Evolutionary conservation across 495 filamentous ascomycete species (phyloP).

Genomic region (Stereocaulon alpinum): DNA sequence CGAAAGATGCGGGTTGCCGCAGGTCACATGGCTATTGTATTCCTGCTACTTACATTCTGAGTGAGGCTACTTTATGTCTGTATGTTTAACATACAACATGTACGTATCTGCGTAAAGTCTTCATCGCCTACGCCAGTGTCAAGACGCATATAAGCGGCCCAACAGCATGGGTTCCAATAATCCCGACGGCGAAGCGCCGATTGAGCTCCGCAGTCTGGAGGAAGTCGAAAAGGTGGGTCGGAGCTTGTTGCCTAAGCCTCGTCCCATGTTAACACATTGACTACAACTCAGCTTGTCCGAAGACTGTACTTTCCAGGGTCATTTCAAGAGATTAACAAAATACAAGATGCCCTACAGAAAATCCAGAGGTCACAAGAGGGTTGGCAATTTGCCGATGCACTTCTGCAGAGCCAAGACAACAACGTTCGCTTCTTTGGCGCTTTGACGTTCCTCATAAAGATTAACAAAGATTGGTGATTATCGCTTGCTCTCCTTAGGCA

Average conservation of each 20-base stretch:
- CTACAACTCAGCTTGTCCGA: conserved; percentile 40
- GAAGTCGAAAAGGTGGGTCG: conserved; percentile 9
- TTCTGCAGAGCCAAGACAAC: conserved; percentile 53
- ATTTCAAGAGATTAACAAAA: conserved; percentile 48
- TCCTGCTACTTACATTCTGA: no score
- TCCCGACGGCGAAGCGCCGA: neutral
- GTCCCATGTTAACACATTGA: neutral
- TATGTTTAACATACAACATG: neutral
- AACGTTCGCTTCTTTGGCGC: conserved; percentile 89
- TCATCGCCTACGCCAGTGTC: neutral
- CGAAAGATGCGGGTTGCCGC: no score
- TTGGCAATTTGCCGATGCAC: conserved; percentile 71
- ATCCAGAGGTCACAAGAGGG: conserved; percentile 70
- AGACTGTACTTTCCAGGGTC: conserved; percentile 63
- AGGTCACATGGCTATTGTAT: no score
- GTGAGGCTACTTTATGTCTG: neutral
- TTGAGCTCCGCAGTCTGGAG: neutral
- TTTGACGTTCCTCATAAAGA: conserved; percentile 82
- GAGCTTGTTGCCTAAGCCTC: neutral
- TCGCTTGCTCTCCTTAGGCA: neutral
- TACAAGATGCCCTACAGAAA: conserved; percentile 65
- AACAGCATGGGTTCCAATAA: neutral
- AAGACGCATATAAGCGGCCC: neutral
- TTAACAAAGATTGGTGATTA: conserved; percentile 69
- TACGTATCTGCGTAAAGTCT: neutral